Conservation (phyloP, 1,284 basidiomycete species). For the Cryptococcus wingfieldii region DNA sequence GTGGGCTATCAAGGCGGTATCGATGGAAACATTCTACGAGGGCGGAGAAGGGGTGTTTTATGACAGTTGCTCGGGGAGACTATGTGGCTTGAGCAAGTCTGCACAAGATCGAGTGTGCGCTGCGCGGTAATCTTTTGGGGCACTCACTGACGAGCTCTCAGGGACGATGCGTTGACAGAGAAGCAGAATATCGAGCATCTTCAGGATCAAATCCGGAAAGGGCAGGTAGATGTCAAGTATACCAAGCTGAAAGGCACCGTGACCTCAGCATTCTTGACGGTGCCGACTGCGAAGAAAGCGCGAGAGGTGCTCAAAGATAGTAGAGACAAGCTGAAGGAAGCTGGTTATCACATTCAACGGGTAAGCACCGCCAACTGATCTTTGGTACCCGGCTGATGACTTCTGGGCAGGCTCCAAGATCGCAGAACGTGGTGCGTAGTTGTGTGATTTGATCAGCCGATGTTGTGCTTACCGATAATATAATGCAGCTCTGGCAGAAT, state of each 20-base stretch:
- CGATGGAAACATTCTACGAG: conserved; percentile 9
- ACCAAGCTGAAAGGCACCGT: conserved; percentile 8
- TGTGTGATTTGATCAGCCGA: not conserved
- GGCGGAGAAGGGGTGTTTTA: conserved; percentile 7
- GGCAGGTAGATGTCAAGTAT: conserved; percentile 5
- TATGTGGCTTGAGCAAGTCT: conserved; percentile 11
- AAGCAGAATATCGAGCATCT: conserved; percentile 9
- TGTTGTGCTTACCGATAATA: not conserved
- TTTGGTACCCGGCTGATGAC: not conserved
- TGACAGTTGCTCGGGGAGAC: conserved; percentile 9
- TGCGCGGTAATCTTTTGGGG: not conserved
- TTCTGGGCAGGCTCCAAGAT: conserved; percentile 14
- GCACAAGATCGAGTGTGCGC: not conserved
- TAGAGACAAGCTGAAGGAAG: conserved; percentile 8
- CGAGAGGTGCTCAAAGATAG: conserved; percentile 12
- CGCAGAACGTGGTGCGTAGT: conserved; percentile 19
- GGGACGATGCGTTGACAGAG: conserved; percentile 9
- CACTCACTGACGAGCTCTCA: not conserved
- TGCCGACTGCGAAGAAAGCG: conserved; percentile 20
- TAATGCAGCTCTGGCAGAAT: conserved; percentile 31
- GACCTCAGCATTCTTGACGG: conserved; percentile 29
- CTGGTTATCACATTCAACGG: conserved; percentile 11
- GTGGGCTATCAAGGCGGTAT: conserved; percentile 13
- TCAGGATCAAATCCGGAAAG: conserved; percentile 11
- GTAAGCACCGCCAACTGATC: not conserved